Percentiles rank a stretch among this genome's conserved stretches.
phyloP scores from a whole-genome alignment of 176 grass and related monocot genomes.

The Lolium multiflorum region DNA sequence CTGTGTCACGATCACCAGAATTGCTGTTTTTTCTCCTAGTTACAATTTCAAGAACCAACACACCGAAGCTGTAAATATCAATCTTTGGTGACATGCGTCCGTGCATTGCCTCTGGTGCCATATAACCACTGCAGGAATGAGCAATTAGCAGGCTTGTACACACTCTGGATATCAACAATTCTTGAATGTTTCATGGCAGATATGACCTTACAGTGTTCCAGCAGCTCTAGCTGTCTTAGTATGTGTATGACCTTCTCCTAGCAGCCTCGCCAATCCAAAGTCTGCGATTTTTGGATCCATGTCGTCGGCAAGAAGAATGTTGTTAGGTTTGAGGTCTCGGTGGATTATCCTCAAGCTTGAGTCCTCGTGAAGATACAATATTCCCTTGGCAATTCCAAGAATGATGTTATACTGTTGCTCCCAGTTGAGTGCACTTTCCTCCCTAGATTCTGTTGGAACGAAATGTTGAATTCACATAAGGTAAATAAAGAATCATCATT shows the following conservation, averaged over 20 bases:
- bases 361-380: constrained; percentile 62
- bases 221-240: constrained; percentile 49
- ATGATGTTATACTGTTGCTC: constrained; percentile 49
- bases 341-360: constrained; percentile 55
- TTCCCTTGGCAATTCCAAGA: constrained; percentile 50
- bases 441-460: neutral
- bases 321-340: constrained; percentile 54
- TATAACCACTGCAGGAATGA: constrained; percentile 43
- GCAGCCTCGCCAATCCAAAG: constrained; percentile 44
- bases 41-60: constrained; percentile 53
- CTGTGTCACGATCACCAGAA: neutral
- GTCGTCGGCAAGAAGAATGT: constrained; percentile 48
- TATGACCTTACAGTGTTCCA: constrained; percentile 41
- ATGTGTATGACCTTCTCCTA: constrained; percentile 39
- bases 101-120: constrained; percentile 34
- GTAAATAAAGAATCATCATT: neutral
- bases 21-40: constrained; percentile 36
- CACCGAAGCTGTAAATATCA: constrained; percentile 59
- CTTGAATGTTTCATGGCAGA: neutral
- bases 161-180: neutral
- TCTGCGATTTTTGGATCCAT: constrained; percentile 59
- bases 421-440: constrained; percentile 37
- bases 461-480: neutral
- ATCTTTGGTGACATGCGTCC: constrained; percentile 45
- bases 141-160: neutral